These are phyloP conservation scores for Citrullus mucosospermus DNA, from an alignment of 306 rosid species.

Conservation along the genomic window DNA sequence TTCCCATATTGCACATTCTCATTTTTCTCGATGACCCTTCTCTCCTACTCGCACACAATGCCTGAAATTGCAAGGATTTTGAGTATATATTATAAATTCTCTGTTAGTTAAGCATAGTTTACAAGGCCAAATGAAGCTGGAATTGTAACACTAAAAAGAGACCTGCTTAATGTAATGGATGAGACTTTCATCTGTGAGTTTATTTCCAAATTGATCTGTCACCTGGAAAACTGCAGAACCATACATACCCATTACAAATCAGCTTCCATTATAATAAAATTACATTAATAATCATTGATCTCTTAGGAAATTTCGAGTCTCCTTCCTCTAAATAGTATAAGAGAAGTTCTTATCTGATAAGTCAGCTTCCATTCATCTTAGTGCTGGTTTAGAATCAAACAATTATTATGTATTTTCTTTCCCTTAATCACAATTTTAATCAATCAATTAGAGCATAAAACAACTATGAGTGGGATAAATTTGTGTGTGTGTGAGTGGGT, in stretches of 20 bases:
- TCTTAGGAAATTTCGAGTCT: not conserved
- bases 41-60: slow-evolving; percentile 40
- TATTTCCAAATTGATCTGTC: slow-evolving; percentile 71
- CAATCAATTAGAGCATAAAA: not conserved
- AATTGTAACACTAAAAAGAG: not conserved
- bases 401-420: not conserved
- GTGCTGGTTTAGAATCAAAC: not conserved
- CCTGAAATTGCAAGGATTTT: slow-evolving; percentile 22
- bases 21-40: slow-evolving; percentile 13
- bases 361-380: slow-evolving; percentile 1
- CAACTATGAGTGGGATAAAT: not conserved
- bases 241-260: not conserved
- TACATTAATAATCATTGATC: not conserved
- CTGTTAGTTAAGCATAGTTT: not conserved
- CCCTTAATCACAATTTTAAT: not conserved
- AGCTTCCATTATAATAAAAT: not conserved
- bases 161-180: slow-evolving; percentile 62
- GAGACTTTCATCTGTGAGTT: slow-evolving; percentile 60
- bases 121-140: no score
- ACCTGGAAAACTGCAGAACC: slow-evolving; percentile 73
- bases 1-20: slow-evolving; percentile 3
- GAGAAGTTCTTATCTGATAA: not conserved
- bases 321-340: not conserved
- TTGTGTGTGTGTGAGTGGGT: not conserved
- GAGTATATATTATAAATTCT: not conserved